Conservation (phyloP, 345 rosid genomes). For the Lepidium aucheri region DNA sequence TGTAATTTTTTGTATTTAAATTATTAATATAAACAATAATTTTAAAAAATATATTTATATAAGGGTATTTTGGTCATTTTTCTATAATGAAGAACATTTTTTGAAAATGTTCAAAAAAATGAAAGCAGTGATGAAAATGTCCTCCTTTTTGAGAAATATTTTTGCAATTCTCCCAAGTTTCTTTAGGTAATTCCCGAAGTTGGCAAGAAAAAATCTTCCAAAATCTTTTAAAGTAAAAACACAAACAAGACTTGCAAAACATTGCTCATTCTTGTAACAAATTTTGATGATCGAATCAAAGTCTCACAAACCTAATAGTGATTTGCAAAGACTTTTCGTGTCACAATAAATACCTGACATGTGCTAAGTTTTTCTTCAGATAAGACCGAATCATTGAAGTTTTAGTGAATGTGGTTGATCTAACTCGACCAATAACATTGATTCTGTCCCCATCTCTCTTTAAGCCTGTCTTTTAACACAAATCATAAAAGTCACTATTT, state of each 20-base stretch:
- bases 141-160: too few species aligned
- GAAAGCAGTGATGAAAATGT: too few species aligned
- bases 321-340: slow-evolving; percentile 16
- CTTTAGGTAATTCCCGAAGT: too few species aligned
- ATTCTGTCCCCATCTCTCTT: slow-evolving; percentile 19
- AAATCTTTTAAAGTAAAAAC: too few species aligned
- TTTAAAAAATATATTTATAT: too few species aligned
- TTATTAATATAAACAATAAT: too few species aligned
- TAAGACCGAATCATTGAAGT: slow-evolving; percentile 11
- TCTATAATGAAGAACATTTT: too few species aligned
- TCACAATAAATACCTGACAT: slow-evolving; percentile 18
- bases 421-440: slow-evolving; percentile 9
- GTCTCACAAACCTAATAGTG: slow-evolving; percentile 5
- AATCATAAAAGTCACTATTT: background rate
- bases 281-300: slow-evolving; percentile 3
- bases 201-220: too few species aligned
- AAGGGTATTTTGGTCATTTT: too few species aligned
- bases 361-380: slow-evolving; percentile 15
- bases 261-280: background rate
- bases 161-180: too few species aligned
- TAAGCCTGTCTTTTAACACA: background rate
- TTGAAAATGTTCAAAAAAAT: too few species aligned
- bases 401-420: slow-evolving; percentile 23
- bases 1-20: too few species aligned
- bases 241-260: slow-evolving; percentile 8